Conservation (phyloP, 2,329 filamentous ascomycete species). For the Dothideomycetidae sp. region DNA sequence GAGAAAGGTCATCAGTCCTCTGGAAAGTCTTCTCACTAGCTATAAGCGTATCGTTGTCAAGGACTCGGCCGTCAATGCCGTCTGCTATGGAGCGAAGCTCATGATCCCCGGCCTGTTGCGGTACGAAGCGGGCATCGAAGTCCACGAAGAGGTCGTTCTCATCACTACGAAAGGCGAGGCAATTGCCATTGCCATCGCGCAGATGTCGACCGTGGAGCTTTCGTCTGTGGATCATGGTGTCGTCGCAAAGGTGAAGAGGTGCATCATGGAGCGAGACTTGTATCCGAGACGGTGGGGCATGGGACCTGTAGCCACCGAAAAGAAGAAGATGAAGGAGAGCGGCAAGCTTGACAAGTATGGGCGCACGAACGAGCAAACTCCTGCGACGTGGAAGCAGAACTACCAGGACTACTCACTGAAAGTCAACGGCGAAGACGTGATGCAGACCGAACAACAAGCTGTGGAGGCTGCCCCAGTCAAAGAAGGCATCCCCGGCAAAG, state of each 20-base stretch:
- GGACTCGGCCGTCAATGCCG: constrained; percentile 89
- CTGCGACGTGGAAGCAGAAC: constrained; percentile 77
- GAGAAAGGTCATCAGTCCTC: constrained; percentile 75
- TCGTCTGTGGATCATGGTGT: constrained; percentile 94
- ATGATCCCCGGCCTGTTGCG: constrained; percentile 94
- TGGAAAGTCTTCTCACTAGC: constrained; percentile 78
- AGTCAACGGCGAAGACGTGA: constrained; percentile 21
- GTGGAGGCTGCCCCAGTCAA: constrained; percentile 22
- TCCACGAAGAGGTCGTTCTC: constrained; percentile 89
- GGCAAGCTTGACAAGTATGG: constrained; percentile 98
- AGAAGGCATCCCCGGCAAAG: constrained; percentile 22
- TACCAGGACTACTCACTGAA: constrained; percentile 76
- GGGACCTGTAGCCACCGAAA: constrained; percentile 82
- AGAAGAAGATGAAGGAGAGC: constrained; percentile 99
- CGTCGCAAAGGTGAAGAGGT: constrained; percentile 96
- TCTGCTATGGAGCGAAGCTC: constrained; percentile 96
- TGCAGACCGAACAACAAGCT: constrained; percentile 18
- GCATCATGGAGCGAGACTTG: constrained; percentile 98
- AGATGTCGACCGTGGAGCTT: constrained; percentile 97
- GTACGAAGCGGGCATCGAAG: constrained; percentile 83
- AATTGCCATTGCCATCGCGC: constrained; percentile 87
- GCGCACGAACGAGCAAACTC: constrained; percentile 80
- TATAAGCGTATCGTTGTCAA: constrained; percentile 98
- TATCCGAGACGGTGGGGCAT: constrained; percentile 96
- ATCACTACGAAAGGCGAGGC: constrained; percentile 99